Base-by-base conservation (phyloP, 371 early-diverging fungal species). In the Coemansia sp. region DNA sequence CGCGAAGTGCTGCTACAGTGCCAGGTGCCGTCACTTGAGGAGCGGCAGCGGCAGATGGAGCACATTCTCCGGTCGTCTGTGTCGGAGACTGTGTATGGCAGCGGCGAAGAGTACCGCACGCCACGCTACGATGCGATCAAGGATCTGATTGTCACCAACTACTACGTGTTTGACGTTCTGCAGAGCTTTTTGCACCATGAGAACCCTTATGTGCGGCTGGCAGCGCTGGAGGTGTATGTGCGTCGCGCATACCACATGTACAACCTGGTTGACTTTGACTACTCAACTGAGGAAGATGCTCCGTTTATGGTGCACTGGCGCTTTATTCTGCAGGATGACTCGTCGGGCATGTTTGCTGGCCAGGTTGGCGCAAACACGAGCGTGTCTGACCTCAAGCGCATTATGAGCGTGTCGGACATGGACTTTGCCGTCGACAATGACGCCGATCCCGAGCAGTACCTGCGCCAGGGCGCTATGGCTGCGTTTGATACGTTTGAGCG, bases 161-260 rank as follows among this genome's bases (percentile, higher is more conserved):
- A 94, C 85, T 89, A 94, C 47, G 94, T 98, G 61, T 88, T 95
- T 73, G 99, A 98, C 73, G 94, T 97, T 29, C 82, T 98, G 69
- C 94, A 93, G 71, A 83, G 85, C 71, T 96, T 98, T 86, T 94
- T 98, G 81, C 94, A 92, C 78, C 89, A 95, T 72, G 80, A 78
- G 29, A 88, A 92, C 66, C 82, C 83, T 39, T 87, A 89, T 67
- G 84, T 97, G 65, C 86, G 90, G 11, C 82, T 94, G 70, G 91
- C 93, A 13, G 95, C 99, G 21, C 82, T 97, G 24, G 95, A 97
- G 85, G 93, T 94, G 21, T 98, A 98, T 83, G 91, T 93, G 63
- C 90, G 95, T 64, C 95, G 93, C 64, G 90, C 96, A 7, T 95
- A 96, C 89, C 95, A 97, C 79, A 95, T 95, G 45, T 97, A 95